These are phyloP conservation scores for Lactifluus volemus DNA, from an alignment of 768 basidiomycete genomes.

Conservation along the genomic window DNA sequence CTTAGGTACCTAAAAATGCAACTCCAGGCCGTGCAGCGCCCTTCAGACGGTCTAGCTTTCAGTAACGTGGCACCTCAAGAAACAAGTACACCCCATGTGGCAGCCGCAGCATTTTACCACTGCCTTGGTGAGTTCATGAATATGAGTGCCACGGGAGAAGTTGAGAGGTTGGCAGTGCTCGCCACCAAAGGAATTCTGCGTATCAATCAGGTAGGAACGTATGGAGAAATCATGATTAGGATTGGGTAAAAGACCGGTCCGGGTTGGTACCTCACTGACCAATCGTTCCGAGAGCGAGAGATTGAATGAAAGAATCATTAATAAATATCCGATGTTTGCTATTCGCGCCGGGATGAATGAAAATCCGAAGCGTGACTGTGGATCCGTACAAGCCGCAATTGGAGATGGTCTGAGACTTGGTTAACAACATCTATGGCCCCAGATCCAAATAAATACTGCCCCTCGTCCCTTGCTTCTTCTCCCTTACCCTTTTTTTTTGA, in stretches of 20 bases:
- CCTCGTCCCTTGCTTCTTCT: neutral
- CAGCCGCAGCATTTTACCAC: conserved; percentile 77
- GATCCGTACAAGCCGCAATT: conserved; percentile 6
- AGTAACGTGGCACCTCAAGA: conserved; percentile 55
- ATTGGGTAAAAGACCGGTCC: conserved; percentile 26
- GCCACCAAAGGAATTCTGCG: conserved; percentile 64
- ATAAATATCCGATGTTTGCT: neutral
- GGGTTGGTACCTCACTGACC: neutral
- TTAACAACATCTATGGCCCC: neutral
- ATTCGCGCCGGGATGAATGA: neutral
- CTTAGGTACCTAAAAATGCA: conserved; percentile 74
- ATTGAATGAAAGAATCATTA: too few relatives aligned
- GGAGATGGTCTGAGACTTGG: neutral
- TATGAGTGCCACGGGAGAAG: neutral
- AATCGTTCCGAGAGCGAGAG: neutral
- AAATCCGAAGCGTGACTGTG: conserved; percentile 10
- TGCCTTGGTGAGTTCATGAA: conserved; percentile 51
- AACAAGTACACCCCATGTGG: conserved; percentile 68
- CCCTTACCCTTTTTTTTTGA: conserved; percentile 6
- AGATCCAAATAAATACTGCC: conserved; percentile 7
- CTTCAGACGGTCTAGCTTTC: conserved; percentile 44
- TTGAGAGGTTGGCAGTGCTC: conserved; percentile 41
- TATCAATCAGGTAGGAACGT: conserved; percentile 52
- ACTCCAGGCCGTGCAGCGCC: conserved; percentile 44
- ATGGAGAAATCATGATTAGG: conserved; percentile 42